phyloP scores from a whole-genome alignment of 257 asterid species.

The Petrea volubilis region DNA sequence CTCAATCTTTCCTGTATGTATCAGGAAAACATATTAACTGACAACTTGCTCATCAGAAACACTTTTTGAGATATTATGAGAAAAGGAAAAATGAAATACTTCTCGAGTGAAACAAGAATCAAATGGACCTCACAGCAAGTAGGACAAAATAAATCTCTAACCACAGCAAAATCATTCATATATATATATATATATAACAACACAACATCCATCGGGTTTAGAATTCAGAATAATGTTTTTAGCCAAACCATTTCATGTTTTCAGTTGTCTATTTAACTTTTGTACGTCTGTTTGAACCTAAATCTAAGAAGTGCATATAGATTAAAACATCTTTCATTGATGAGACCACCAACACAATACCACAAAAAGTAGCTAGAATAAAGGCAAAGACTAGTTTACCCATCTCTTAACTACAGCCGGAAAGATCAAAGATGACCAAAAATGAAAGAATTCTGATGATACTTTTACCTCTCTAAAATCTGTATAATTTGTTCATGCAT shows the following conservation, averaged over 20 bases:
- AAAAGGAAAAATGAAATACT: no score
- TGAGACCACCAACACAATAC: no score
- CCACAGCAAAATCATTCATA: not conserved
- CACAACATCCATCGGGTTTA: not conserved
- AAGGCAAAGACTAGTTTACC: no score
- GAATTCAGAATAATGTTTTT: not conserved
- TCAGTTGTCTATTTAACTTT: not conserved
- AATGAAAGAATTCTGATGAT: no score
- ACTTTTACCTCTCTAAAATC: no score
- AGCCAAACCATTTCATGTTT: not conserved
- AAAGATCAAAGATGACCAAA: no score
- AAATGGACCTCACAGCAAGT: not conserved
- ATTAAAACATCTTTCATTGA: not conserved
- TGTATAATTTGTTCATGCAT: no score
- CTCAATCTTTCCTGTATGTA: constrained; percentile 63
- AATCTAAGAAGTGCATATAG: not conserved
- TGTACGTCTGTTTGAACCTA: not conserved
- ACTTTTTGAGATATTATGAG: no score
- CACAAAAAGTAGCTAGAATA: no score
- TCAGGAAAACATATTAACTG: not conserved
- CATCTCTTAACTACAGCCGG: no score
- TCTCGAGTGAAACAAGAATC: not conserved
- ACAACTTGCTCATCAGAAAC: not conserved
- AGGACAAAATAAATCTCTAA: not conserved
- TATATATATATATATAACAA: not conserved